Conservation (phyloP, 345 rosid genomes). For the Cardiospermum halicacabum region DNA sequence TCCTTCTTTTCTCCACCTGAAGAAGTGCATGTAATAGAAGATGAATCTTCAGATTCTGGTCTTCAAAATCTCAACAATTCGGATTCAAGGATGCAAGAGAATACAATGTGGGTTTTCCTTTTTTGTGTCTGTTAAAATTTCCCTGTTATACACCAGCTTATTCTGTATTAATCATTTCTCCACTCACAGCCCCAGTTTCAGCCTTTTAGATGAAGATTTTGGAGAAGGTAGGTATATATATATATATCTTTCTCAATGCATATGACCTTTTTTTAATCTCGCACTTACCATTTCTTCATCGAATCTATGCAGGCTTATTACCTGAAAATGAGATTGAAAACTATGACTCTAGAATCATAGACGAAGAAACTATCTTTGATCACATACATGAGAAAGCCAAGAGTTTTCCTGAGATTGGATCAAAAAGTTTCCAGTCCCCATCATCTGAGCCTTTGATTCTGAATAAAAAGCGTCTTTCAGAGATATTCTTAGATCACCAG, state of each 20-base stretch:
- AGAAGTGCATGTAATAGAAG: constrained; percentile 33
- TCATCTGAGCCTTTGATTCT: constrained; percentile 36
- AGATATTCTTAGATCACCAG: constrained; percentile 30
- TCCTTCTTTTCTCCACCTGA: constrained; percentile 34
- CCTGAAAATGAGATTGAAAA: constrained; percentile 31
- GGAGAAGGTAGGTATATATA: no score
- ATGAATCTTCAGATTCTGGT: constrained; percentile 26
- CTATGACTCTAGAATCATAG: constrained; percentile 45
- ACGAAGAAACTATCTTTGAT: constrained; percentile 60
- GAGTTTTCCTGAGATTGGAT: constrained; percentile 44
- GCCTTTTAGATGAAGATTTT: constrained; percentile 76
- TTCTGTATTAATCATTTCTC: constrained; percentile 13
- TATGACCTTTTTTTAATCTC: not conserved
- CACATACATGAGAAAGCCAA: constrained; percentile 85
- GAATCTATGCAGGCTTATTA: constrained; percentile 36
- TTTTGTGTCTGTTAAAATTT: constrained; percentile 6
- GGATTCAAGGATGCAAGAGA: constrained; percentile 20
- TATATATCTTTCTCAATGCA: constrained; percentile 13
- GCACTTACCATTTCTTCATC: constrained; percentile 9
- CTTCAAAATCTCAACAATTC: constrained; percentile 18
- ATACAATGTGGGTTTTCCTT: constrained; percentile 36
- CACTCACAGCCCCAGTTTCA: constrained; percentile 80
- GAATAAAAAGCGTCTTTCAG: constrained; percentile 41
- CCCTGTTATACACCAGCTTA: not conserved
- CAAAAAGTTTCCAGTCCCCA: constrained; percentile 30